Evolutionary conservation across 78 protist species (phyloP).

Genomic region (slime mould (Dictyostelium discoideum)): DNA sequence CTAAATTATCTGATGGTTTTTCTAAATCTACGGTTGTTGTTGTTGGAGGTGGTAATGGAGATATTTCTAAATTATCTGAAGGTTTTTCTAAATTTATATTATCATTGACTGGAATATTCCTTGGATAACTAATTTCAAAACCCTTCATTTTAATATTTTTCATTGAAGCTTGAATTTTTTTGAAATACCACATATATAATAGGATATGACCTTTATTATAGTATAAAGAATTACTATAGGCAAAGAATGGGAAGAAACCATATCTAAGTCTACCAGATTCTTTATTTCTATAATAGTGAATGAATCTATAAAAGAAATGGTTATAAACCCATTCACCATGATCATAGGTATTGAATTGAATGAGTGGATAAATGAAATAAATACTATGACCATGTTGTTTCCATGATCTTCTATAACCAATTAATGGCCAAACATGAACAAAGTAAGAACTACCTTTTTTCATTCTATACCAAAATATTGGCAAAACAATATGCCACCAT

Average conservation of each 20-base stretch:
- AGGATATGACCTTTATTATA: neutral
- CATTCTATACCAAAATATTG: slow-evolving; percentile 38
- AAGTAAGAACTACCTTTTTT: neutral
- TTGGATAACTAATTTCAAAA: neutral
- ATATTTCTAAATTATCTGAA: neutral
- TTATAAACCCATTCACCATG: neutral
- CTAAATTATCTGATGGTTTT: neutral
- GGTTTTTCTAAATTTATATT: neutral
- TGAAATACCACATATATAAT: slow-evolving; percentile 50
- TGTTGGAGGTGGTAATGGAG: no score
- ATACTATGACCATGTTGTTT: slow-evolving; percentile 3
- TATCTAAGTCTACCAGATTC: neutral
- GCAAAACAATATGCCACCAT: neutral
- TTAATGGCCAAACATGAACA: slow-evolving; percentile 55
- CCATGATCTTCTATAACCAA: slow-evolving; percentile 33
- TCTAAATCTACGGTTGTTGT: neutral
- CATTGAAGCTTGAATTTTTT: neutral
- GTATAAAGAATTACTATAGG: neutral
- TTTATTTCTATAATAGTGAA: slow-evolving; percentile 23
- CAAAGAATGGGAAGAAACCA: slow-evolving; percentile 21
- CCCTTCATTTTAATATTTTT: neutral
- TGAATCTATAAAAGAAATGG: slow-evolving; percentile 5
- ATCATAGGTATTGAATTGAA: slow-evolving; percentile 25
- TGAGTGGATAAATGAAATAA: slow-evolving; percentile 40
- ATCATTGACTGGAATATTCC: neutral